phyloP scores from a whole-genome alignment of 495 filamentous ascomycete genomes.

The Penicillium canariense region DNA sequence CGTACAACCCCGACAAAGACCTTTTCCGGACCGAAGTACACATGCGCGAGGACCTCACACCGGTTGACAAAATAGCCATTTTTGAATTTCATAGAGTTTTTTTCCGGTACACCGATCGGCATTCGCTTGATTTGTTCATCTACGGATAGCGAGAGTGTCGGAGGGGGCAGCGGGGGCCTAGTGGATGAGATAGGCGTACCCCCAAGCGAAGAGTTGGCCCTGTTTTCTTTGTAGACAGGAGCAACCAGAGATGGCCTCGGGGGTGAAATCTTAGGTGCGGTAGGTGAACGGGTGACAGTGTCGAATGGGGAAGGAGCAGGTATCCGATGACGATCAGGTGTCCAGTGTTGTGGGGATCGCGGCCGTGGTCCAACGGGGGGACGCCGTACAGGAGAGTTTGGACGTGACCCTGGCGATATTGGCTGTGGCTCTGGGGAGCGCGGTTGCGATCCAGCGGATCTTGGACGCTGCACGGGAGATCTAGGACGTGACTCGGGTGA shows the following conservation, averaged over 20 bases:
- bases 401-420: neutral
- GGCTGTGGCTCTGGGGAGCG: neutral
- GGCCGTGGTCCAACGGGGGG: neutral
- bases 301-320: neutral
- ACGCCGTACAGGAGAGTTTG: neutral
- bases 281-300: neutral
- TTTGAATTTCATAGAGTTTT: neutral
- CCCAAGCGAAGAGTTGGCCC: neutral
- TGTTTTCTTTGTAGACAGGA: neutral
- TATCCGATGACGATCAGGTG: neutral
- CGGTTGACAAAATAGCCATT: constrained; percentile 17
- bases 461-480: neutral
- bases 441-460: neutral
- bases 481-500: neutral
- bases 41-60: constrained; percentile 24
- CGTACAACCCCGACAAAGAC: constrained; percentile 35
- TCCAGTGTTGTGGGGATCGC: neutral
- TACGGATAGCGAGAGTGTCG: neutral
- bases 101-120: constrained; percentile 3
- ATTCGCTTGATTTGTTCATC: constrained; percentile 12
- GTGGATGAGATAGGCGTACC: neutral
- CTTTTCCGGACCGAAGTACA: constrained; percentile 39
- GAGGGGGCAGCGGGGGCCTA: neutral
- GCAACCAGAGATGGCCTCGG: neutral
- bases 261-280: neutral